Percentiles rank a stretch among this genome's conserved stretches.
Evolutionary conservation across 75 land plant species (phyloP).

Genomic region (Azolla pinnata): DNA sequence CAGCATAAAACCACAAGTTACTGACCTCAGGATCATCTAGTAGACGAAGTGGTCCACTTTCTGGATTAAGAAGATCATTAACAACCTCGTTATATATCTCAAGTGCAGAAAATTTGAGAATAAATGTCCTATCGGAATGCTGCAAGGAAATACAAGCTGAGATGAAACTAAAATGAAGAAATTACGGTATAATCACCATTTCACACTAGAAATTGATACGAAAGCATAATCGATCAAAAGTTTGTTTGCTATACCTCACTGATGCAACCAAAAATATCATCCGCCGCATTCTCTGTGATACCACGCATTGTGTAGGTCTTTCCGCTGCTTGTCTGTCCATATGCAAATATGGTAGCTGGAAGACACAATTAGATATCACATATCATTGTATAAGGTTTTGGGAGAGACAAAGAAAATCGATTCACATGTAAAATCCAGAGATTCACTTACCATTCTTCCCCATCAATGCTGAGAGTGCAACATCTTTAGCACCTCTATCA

Average conservation of each 20-base stretch:
- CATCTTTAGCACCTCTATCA: constrained; percentile 77
- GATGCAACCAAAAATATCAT: constrained; percentile 62
- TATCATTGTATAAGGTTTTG: no score
- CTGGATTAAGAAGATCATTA: constrained; percentile 55
- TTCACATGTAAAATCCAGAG: no score
- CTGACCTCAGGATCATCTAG: constrained; percentile 94
- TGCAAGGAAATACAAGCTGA: no score
- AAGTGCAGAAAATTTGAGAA: constrained; percentile 61
- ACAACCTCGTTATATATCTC: constrained; percentile 89
- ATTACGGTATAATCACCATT: no score
- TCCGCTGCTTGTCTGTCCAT: constrained; percentile 91
- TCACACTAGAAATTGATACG: no score
- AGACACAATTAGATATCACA: not conserved
- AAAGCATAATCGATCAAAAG: not conserved
- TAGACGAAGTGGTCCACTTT: constrained; percentile 59
- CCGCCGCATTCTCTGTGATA: constrained; percentile 62
- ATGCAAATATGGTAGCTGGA: constrained; percentile 87
- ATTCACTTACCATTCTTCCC: constrained; percentile 85
- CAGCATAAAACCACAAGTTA: no score
- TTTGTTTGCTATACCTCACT: no score
- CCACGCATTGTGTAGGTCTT: constrained; percentile 91
- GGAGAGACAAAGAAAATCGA: no score
- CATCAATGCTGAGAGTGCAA: constrained; percentile 72
- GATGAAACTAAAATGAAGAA: no score
- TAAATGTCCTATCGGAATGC: constrained; percentile 62